Evolutionary conservation across 2,329 filamentous ascomycete species (phyloP).

Genomic region (Arthrobotrys sinensis): DNA sequence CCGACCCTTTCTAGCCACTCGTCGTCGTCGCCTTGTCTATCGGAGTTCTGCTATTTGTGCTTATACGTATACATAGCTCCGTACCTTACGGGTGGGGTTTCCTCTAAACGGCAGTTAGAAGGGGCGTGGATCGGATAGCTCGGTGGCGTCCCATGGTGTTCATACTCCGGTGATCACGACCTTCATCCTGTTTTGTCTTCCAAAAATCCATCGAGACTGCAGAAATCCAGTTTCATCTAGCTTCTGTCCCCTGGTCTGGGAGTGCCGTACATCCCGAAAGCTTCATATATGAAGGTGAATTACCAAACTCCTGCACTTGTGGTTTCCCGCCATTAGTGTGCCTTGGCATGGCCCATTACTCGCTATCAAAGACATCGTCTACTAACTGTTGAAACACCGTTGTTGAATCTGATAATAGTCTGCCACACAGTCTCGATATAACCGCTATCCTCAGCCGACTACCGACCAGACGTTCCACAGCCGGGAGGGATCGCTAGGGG

Average conservation of each 20-base stretch:
- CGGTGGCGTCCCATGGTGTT: conserved; percentile 57
- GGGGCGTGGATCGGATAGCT: conserved; percentile 41
- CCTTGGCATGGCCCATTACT: conserved; percentile 9
- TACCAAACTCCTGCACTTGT: conserved; percentile 31
- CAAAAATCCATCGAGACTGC: conserved; percentile 31
- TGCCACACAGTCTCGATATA: conserved; percentile 64
- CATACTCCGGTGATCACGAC: conserved; percentile 50
- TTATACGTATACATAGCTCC: conserved; percentile 10
- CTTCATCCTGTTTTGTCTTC: conserved; percentile 17
- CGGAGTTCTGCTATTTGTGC: conserved; percentile 9
- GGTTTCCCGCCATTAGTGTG: conserved; percentile 7
- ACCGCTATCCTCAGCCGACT: conserved; percentile 63
- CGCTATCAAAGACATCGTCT: conserved; percentile 16
- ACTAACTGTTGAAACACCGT: conserved; percentile 11
- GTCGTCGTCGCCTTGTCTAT: conserved; percentile 6
- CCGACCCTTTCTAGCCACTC: conserved; percentile 29
- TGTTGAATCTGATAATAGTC: conserved; percentile 62
- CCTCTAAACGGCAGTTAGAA: conserved; percentile 12
- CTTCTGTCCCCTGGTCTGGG: conserved; percentile 55
- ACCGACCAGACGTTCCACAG: conserved; percentile 60
- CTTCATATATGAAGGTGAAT: conserved; percentile 61
- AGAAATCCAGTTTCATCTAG: conserved; percentile 16
- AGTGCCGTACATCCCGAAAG: conserved; percentile 59
- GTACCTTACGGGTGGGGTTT: conserved; percentile 47
- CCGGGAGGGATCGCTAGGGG: conserved; percentile 77